These are phyloP conservation scores for Aspergillus diversus DNA, from an alignment of 495 filamentous ascomycete species.

Conservation along the genomic window DNA sequence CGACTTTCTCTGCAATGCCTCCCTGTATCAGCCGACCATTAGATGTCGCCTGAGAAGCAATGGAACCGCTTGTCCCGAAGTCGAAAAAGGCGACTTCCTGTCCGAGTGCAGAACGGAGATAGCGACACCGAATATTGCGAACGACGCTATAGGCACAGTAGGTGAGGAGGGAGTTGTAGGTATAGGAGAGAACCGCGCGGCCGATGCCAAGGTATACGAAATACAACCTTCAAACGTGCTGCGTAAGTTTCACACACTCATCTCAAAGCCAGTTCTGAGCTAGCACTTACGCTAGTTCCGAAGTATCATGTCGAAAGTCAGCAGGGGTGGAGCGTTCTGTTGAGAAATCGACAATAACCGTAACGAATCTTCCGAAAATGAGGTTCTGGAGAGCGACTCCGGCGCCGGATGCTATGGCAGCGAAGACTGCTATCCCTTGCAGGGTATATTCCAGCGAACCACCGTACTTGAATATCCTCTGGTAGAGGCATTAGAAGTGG, in stretches of 20 bases:
- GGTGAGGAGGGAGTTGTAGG: conserved; percentile 32
- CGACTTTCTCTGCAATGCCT: conserved; percentile 39
- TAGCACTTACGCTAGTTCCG: not conserved
- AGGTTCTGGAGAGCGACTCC: not conserved
- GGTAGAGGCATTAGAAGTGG: not conserved
- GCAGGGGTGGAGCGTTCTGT: not conserved
- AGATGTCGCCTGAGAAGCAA: conserved; percentile 75
- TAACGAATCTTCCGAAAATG: not conserved
- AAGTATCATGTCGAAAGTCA: not conserved
- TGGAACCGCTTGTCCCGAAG: conserved; percentile 75
- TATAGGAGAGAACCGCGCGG: conserved; percentile 34
- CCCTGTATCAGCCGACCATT: conserved; percentile 38
- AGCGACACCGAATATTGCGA: conserved; percentile 72
- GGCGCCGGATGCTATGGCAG: not conserved
- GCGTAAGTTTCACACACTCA: not conserved
- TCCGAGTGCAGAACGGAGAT: conserved; percentile 70
- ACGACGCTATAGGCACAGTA: conserved; percentile 63
- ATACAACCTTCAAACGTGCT: not conserved
- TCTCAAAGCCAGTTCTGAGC: too few relatives aligned
- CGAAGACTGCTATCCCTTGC: not conserved
- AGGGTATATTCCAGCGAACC: not conserved
- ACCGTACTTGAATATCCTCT: not conserved
- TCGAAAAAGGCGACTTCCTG: conserved; percentile 87
- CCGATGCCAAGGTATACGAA: conserved; percentile 26
- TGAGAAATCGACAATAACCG: not conserved